Percentiles rank a stretch among this genome's conserved stretches.
Conservation (phyloP, 352 stramenopile genomes). For the Globisporangium apiculatum region DNA sequence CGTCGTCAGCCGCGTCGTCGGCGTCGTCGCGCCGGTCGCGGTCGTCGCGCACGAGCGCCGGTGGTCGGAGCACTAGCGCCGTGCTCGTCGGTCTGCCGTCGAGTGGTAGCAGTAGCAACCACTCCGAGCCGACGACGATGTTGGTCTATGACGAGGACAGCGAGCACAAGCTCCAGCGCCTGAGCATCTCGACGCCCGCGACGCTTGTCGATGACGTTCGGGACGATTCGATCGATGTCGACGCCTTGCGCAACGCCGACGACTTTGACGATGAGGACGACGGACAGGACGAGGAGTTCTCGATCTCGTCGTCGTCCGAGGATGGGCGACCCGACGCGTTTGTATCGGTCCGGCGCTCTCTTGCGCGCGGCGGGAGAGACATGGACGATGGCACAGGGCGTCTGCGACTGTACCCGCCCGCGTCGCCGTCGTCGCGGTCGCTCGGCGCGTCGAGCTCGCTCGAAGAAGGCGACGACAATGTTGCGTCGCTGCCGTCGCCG, state of each 20-base stretch:
- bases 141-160: slow-evolving; percentile 44
- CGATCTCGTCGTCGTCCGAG: slow-evolving; percentile 11
- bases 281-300: slow-evolving; percentile 8
- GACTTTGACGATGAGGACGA: not conserved
- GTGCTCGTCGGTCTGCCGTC: not conserved
- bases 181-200: slow-evolving; percentile 11
- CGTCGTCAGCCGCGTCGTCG: slow-evolving; percentile 6
- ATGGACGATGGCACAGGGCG: not conserved
- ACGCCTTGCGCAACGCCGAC: not conserved
- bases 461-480: slow-evolving; percentile 7
- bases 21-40: slow-evolving; percentile 5
- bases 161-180: slow-evolving; percentile 27
- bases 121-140: slow-evolving; percentile 25
- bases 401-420: not conserved
- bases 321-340: slow-evolving; percentile 4
- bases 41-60: not conserved
- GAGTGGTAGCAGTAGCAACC: not conserved
- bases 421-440: slow-evolving; percentile 2
- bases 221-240: not conserved
- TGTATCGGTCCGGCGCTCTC: not conserved
- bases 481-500: slow-evolving; percentile 10
- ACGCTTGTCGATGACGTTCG: slow-evolving; percentile 1
- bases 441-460: slow-evolving; percentile 1
- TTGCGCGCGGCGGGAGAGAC: slow-evolving; percentile 6
- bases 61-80: not conserved